A percentile compares a stretch with the other conserved stretches of the same genome.
Conservation (phyloP, 148 eudicot genomes). For the Vaccinium darrowii region DNA sequence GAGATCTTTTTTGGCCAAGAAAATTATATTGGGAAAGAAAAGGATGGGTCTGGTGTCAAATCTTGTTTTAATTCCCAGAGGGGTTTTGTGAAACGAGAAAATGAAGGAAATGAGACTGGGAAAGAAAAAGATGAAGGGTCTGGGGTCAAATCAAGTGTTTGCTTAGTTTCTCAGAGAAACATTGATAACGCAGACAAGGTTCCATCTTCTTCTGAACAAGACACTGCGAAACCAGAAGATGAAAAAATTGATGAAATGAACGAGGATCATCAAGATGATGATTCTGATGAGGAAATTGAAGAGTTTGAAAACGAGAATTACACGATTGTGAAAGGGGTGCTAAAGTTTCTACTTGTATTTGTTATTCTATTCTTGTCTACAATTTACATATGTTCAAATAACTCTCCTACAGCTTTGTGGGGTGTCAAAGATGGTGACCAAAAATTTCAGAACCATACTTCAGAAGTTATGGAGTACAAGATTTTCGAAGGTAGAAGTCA, state of each 20-base stretch:
- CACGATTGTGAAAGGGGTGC: constrained; percentile 30
- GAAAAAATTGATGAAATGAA: constrained; percentile 3
- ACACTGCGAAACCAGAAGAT: constrained; percentile 9
- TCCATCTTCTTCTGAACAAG: constrained; percentile 20
- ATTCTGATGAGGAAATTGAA: constrained; percentile 30
- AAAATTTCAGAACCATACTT: constrained; percentile 14
- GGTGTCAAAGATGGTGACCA: constrained; percentile 5
- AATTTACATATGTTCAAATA: constrained; percentile 43
- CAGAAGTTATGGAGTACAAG: constrained; percentile 16
- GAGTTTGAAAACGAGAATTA: constrained; percentile 18
- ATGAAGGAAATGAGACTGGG: background rate
- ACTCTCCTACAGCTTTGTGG: constrained; percentile 25
- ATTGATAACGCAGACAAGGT: background rate
- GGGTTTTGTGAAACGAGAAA: constrained; percentile 14
- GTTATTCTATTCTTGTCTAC: constrained; percentile 34
- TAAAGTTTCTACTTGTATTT: constrained; percentile 43
- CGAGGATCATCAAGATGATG: constrained; percentile 24
- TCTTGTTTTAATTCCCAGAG: constrained; percentile 17
- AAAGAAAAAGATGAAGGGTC: background rate
- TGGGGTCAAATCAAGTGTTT: background rate
- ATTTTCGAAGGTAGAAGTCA: constrained; percentile 17
- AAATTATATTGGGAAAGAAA: constrained; percentile 8
- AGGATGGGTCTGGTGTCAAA: constrained; percentile 6
- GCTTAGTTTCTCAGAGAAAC: constrained; percentile 14
- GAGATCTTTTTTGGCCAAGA: constrained; percentile 21